Conservation (phyloP, 805 yeast genomes). For the Saturnispora saitoi region DNA sequence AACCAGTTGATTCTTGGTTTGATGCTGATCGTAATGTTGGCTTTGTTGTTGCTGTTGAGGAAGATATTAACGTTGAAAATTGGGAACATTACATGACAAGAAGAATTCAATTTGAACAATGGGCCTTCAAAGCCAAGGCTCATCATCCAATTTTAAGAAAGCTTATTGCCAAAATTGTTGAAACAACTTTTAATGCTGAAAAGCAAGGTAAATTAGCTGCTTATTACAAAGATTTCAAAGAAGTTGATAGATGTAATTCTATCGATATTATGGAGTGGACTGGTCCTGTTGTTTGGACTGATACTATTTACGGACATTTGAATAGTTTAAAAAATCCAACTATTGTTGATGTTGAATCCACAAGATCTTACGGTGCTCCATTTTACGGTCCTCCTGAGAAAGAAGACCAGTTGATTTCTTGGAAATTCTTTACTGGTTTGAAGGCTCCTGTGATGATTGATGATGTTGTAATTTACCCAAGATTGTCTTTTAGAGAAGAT, state of each 20-base stretch:
- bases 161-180: constrained; percentile 44
- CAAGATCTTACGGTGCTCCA: constrained; percentile 23
- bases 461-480: constrained; percentile 29
- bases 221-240: constrained; percentile 30
- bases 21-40: constrained; percentile 47
- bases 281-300: constrained; percentile 76
- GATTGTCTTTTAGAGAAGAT: constrained; percentile 29
- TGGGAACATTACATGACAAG: constrained; percentile 46
- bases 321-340: constrained; percentile 33
- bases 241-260: constrained; percentile 29
- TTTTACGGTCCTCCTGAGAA: constrained; percentile 27
- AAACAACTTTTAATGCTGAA: constrained; percentile 36
- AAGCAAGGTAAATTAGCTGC: constrained; percentile 29
- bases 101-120: constrained; percentile 54
- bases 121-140: constrained; percentile 52
- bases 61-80: constrained; percentile 42
- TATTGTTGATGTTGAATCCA: constrained; percentile 27
- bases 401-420: constrained; percentile 23
- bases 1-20: constrained; percentile 52
- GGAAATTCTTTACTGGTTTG: constrained; percentile 29
- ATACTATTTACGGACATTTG: constrained; percentile 57
- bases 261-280: constrained; percentile 64
- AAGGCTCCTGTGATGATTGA: constrained; percentile 29
- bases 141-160: constrained; percentile 54
- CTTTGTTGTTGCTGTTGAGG: constrained; percentile 46